Evolutionary conservation across 2,329 filamentous ascomycete species (phyloP).

Genomic region (Fusarium equiseti): DNA sequence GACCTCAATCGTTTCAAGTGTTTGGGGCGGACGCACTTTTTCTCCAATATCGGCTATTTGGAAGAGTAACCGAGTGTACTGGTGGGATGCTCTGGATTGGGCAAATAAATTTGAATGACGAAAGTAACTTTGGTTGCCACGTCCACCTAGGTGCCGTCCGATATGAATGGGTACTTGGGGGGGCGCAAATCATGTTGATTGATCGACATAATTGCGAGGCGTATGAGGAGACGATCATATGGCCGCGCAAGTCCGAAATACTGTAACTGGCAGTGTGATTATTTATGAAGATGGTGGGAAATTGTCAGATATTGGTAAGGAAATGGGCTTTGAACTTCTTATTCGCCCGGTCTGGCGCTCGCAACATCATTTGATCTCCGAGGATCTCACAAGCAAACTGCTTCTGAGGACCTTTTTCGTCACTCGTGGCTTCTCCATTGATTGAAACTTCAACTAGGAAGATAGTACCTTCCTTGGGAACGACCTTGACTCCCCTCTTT

Average conservation of each 20-base stretch:
- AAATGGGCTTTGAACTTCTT: conserved; percentile 93
- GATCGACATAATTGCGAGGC: neutral
- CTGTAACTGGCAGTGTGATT: neutral
- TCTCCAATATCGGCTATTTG: neutral
- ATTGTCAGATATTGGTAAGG: conserved; percentile 74
- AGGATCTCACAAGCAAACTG: conserved; percentile 83
- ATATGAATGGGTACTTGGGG: neutral
- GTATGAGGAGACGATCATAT: neutral
- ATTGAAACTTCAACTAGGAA: conserved; percentile 80
- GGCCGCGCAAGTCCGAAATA: neutral
- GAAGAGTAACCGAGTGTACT: neutral
- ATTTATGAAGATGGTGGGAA: neutral
- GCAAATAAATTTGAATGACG: neutral
- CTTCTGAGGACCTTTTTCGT: conserved; percentile 37
- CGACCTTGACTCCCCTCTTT: conserved; percentile 76
- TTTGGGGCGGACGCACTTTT: neutral
- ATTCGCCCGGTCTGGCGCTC: conserved; percentile 86
- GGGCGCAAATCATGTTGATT: neutral
- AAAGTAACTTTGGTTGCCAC: neutral
- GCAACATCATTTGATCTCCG: conserved; percentile 86
- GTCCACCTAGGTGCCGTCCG: neutral
- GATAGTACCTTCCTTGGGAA: conserved; percentile 91
- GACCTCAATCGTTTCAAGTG: neutral
- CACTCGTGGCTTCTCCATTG: conserved; percentile 23
- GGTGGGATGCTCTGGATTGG: neutral